Base-by-base conservation (phyloP, 1,284 basidiomycete species). In the Cerrena zonata region DNA sequence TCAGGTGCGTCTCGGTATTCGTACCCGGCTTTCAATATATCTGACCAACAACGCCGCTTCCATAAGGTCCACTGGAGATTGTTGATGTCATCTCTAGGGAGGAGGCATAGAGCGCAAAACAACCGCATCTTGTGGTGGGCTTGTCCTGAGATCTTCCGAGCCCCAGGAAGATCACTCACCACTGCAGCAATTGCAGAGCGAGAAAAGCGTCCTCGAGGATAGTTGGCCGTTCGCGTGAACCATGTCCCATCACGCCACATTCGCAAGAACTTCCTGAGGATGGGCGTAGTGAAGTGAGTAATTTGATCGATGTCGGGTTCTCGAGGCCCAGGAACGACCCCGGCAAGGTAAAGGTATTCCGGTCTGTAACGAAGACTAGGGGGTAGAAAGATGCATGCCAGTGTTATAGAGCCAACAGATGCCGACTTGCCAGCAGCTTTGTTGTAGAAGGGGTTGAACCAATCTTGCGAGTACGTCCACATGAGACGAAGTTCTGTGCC, bases 361-460 rank as follows among this genome's bases (percentile, higher is more conserved):
- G 30, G 15, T 34, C 15, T 34, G 15, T 34, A 34, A 7, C 15
- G 30, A 7, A 34, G 30, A 34, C 30, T 34, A 15, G 15, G 15
- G 15, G 30, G 30, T 15, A 34, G 15, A 34, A 7, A 7, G 30
- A 34, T 7, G 15, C 30, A 34, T 34, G 30, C 30, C 15, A 15
- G 30, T 7, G 15, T 15, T 34, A 34, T 44, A 21, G 42, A 15
- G 7, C 42, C 40, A 24, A 55, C 45, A 0, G 61, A 61, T 26
- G 59, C 53, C 0, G 27, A 41, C 42, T 61, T 64, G 0, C 64
- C 61, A 0, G 58, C 58, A 15, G 51, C 27, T 51, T 64, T 62
- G 56, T 63, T 65, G 2, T 54, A 53, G 43, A 43, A 57, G 4
- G 65, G 64, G 47, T 65, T 63, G 54, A 63, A 65, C 58, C 60